Conservation (phyloP, 225 moss, liverwort and hornwort species). For the Pleurozium schreberi region DNA sequence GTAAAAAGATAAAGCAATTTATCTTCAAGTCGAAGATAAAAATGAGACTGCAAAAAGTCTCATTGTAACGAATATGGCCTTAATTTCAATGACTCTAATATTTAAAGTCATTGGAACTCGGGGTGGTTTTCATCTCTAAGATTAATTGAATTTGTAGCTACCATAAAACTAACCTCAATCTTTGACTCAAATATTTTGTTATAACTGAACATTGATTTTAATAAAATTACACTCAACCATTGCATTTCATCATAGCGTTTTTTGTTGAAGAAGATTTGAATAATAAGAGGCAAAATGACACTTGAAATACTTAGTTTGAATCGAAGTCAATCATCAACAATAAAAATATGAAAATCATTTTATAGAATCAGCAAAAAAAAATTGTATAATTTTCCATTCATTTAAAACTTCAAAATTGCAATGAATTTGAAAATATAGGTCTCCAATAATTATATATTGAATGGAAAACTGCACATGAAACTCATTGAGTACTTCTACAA, state of each 20-base stretch:
- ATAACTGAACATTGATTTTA: not conserved
- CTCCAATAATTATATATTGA: too few species aligned
- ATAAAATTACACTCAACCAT: not conserved
- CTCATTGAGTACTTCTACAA: rapidly evolving
- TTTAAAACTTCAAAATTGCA: not conserved
- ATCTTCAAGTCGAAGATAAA: too few species aligned
- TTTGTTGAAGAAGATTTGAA: not conserved
- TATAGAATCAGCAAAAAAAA: too few species aligned
- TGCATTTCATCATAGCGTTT: not conserved
- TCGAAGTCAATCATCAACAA: too few species aligned
- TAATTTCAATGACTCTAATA: too few species aligned
- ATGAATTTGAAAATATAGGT: not conserved
- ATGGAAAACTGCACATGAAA: not conserved
- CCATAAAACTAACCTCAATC: not conserved
- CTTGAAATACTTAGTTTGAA: not conserved
- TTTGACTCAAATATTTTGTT: not conserved
- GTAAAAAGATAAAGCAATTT: too few species aligned
- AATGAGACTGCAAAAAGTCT: too few species aligned
- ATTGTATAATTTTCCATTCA: not conserved
- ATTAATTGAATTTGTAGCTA: not conserved
- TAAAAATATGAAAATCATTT: too few species aligned
- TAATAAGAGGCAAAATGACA: not conserved
- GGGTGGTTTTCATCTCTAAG: not conserved
- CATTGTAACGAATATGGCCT: too few species aligned
- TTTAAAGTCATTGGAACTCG: not conserved